These are phyloP conservation scores for Chenopodium quinoa DNA, from an alignment of 148 eudicot genomes.

Conservation along the genomic window DNA sequence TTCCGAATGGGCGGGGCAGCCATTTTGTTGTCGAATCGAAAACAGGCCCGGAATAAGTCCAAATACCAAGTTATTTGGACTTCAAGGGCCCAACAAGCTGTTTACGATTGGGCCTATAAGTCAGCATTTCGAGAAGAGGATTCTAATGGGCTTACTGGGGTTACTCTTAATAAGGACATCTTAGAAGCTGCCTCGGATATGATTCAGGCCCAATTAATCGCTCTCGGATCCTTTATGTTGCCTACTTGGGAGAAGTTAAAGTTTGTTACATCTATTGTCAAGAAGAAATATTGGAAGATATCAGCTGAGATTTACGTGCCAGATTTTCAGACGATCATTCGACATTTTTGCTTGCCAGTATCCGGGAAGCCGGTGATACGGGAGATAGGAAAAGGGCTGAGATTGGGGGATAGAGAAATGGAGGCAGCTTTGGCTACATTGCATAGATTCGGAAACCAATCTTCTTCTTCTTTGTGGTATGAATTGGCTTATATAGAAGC, in stretches of 20 bases:
- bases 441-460: conserved; percentile 83
- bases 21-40: conserved; percentile 44
- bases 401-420: conserved; percentile 61
- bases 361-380: conserved; percentile 50
- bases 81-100: conserved; percentile 52
- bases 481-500: conserved; percentile 73
- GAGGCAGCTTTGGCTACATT: conserved; percentile 70
- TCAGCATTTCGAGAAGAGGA: conserved; percentile 73
- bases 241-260: conserved; percentile 44
- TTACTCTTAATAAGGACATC: conserved; percentile 56
- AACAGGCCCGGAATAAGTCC: conserved; percentile 19
- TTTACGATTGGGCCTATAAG: conserved; percentile 47
- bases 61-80: conserved; percentile 46
- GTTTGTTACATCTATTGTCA: conserved; percentile 32
- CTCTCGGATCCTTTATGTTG: conserved; percentile 43
- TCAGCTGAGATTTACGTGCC: conserved; percentile 51
- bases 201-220: conserved; percentile 40
- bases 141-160: conserved; percentile 54
- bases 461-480: conserved; percentile 82
- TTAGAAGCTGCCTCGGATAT: conserved; percentile 52
- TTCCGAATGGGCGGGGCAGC: conserved; percentile 80
- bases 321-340: conserved; percentile 46
- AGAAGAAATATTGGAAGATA: conserved; percentile 43
- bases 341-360: conserved; percentile 68
- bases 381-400: conserved; percentile 63